A percentile compares a stretch with the other conserved stretches of the same genome.
These are phyloP conservation scores for Karstenula rhodostoma DNA, from an alignment of 2,329 filamentous ascomycete genomes.

Conservation along the genomic window DNA sequence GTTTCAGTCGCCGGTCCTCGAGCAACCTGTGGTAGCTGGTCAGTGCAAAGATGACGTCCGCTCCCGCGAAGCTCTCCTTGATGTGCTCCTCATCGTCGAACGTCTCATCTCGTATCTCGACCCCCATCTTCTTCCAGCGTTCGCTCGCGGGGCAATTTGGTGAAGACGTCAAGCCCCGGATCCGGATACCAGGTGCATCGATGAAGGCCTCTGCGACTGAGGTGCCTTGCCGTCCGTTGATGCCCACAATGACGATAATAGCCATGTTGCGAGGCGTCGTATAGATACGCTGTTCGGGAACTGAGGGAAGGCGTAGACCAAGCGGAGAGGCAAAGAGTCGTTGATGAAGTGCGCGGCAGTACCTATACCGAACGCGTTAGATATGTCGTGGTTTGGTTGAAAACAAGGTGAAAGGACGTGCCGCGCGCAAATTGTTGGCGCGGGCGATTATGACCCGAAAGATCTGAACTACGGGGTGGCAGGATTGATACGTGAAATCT, in stretches of 20 bases:
- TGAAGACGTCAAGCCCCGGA: conserved; percentile 13
- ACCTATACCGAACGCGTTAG: not conserved
- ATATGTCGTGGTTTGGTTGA: not conserved
- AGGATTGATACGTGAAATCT: too few species aligned
- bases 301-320: not conserved
- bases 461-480: too few species aligned
- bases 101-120: conserved; percentile 48
- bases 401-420: not conserved
- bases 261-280: not conserved
- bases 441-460: too few species aligned
- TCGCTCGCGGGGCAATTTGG: not conserved
- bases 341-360: not conserved
- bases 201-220: conserved; percentile 15
- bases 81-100: conserved; percentile 41
- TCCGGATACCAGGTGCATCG: not conserved
- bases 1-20: not conserved
- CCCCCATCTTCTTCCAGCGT: conserved; percentile 32
- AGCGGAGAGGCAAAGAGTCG: not conserved
- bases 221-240: conserved; percentile 15
- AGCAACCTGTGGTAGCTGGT: conserved; percentile 31
- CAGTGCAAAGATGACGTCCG: conserved; percentile 47
- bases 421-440: not conserved
- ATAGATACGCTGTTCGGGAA: not conserved
- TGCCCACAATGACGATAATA: conserved; percentile 10
- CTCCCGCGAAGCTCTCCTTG: conserved; percentile 43